Percentiles rank a stretch among this genome's conserved stretches.
Evolutionary conservation across 2,329 filamentous ascomycete species (phyloP).

Genomic region (Scolecobasidium constrictum): DNA sequence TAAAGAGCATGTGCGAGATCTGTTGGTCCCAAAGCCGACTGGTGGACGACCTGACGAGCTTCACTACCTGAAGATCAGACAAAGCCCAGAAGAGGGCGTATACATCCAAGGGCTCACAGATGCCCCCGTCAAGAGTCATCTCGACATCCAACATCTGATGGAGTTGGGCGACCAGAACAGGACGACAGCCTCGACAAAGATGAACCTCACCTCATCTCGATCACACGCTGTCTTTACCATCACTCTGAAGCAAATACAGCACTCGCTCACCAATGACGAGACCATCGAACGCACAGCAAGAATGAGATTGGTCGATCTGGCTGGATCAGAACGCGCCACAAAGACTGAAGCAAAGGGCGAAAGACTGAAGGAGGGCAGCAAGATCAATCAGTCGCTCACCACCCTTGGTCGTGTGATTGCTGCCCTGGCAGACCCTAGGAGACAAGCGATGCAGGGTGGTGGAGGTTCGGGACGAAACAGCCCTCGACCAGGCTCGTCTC

Average conservation of each 20-base stretch:
- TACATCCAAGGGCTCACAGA: slow-evolving; percentile 97
- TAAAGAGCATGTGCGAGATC: slow-evolving; percentile 95
- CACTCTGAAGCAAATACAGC: slow-evolving; percentile 94
- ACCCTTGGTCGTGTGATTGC: slow-evolving; percentile 94
- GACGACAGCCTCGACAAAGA: slow-evolving; percentile 89
- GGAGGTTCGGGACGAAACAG: slow-evolving; percentile 4
- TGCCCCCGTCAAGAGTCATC: slow-evolving; percentile 75
- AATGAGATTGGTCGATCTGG: slow-evolving; percentile 89
- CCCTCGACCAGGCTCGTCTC: slow-evolving; percentile 10
- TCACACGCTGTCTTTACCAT: slow-evolving; percentile 98
- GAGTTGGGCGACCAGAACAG: slow-evolving; percentile 74
- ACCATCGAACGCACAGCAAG: slow-evolving; percentile 90
- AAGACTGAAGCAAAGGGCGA: slow-evolving; percentile 89
- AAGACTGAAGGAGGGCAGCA: slow-evolving; percentile 84
- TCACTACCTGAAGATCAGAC: slow-evolving; percentile 92
- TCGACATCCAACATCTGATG: slow-evolving; percentile 86
- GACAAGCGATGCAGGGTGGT: slow-evolving; percentile 17
- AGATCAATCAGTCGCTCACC: slow-evolving; percentile 98
- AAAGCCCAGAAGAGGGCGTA: slow-evolving; percentile 87
- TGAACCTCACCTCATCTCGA: slow-evolving; percentile 97
- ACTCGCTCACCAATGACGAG: slow-evolving; percentile 94
- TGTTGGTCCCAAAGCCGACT: slow-evolving; percentile 54
- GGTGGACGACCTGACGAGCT: slow-evolving; percentile 55
- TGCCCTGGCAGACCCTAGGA: slow-evolving; percentile 64
- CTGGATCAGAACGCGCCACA: slow-evolving; percentile 89